These are phyloP conservation scores for Pulicaria dysenterica DNA, from an alignment of 129 eudicot genomes.

Conservation along the genomic window DNA sequence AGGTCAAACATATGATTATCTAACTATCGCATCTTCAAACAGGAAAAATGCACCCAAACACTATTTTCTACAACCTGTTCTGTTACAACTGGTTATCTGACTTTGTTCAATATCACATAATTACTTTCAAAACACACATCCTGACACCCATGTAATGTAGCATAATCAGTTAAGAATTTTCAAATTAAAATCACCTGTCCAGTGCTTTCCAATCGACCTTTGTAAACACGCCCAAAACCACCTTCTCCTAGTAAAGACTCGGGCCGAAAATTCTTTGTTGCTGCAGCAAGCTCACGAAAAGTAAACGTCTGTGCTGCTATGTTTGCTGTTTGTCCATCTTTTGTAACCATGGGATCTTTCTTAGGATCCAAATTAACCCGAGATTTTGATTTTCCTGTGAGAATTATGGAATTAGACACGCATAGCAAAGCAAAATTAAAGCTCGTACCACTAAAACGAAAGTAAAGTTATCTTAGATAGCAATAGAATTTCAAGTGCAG, in stretches of 20 bases:
- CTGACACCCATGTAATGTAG: slow-evolving; percentile 5
- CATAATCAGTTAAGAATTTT: not conserved
- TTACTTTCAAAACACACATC: slow-evolving; percentile 4
- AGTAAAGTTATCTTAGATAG: not conserved
- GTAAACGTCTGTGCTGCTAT: slow-evolving; percentile 95
- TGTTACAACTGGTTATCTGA: not conserved
- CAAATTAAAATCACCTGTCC: slow-evolving; percentile 61
- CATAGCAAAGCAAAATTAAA: not conserved
- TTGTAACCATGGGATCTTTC: slow-evolving; percentile 62
- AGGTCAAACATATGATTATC: not conserved
- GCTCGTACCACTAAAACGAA: not conserved
- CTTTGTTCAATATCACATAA: not conserved
- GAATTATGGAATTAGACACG: slow-evolving; percentile 16
- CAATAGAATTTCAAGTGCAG: not conserved
- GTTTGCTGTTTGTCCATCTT: slow-evolving; percentile 75
- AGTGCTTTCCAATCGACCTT: slow-evolving; percentile 77
- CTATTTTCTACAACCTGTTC: not conserved
- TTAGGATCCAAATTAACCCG: slow-evolving; percentile 62
- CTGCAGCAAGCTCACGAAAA: slow-evolving; percentile 92
- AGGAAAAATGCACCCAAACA: slow-evolving; percentile 12
- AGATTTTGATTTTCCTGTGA: slow-evolving; percentile 64
- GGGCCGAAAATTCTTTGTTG: slow-evolving; percentile 80
- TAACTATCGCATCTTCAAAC: not conserved
- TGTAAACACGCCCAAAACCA: slow-evolving; percentile 89
- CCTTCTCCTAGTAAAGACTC: slow-evolving; percentile 88